A percentile compares a stretch with the other conserved stretches of the same genome.
These are phyloP conservation scores for Selaginella tamariscina DNA, from an alignment of 75 land plant species.

Conservation along the genomic window DNA sequence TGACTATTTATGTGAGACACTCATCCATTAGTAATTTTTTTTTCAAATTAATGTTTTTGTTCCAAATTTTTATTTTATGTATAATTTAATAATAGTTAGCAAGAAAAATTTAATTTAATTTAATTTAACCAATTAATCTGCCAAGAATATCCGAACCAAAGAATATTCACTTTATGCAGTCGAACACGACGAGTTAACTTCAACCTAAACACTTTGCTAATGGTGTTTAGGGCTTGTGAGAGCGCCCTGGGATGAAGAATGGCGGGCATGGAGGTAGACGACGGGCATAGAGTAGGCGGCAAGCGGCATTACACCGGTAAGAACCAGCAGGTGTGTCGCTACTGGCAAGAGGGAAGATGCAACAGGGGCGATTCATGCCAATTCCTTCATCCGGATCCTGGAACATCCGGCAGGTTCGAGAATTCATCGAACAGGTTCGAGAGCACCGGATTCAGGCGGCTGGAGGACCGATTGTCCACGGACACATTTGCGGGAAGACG, in stretches of 20 bases:
- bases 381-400: conserved; percentile 33
- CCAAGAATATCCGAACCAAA: too few relatives aligned
- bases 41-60: too few relatives aligned
- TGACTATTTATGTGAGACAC: too few relatives aligned
- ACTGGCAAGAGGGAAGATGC: conserved; percentile 72
- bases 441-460: conserved; percentile 6
- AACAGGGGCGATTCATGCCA: conserved; percentile 27
- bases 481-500: conserved; percentile 17
- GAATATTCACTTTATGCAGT: too few relatives aligned
- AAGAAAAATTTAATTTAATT: too few relatives aligned
- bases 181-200: too few relatives aligned
- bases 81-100: too few relatives aligned
- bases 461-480: conserved; percentile 1
- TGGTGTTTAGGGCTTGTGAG: too few relatives aligned
- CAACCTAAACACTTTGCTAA: too few relatives aligned
- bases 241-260: not conserved
- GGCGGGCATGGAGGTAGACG: conserved; percentile 22
- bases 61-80: too few relatives aligned
- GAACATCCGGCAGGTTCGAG: conserved; percentile 26
- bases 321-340: conserved; percentile 39
- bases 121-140: too few relatives aligned
- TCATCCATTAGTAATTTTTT: too few relatives aligned
- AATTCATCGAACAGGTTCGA: not conserved
- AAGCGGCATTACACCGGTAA: conserved; percentile 14
- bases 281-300: conserved; percentile 9